phyloP scores from a whole-genome alignment of 345 rosid species.

The Passiflora organensis region DNA sequence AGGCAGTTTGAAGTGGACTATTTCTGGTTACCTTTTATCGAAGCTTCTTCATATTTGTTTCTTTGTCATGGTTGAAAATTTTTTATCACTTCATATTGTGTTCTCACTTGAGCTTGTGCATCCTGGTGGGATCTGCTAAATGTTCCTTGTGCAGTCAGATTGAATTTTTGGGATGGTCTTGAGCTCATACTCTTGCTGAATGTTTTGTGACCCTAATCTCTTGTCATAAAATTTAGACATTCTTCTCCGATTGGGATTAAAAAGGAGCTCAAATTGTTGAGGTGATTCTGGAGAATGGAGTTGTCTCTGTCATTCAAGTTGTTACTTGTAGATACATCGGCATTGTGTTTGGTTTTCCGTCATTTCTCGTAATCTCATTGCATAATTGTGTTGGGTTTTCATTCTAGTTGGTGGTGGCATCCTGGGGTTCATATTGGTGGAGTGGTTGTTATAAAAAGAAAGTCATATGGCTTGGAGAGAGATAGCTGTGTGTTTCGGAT shows the following conservation, averaged over 20 bases:
- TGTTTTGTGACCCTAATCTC: neutral
- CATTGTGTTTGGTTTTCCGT: slow-evolving; percentile 3
- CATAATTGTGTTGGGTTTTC: slow-evolving; percentile 4
- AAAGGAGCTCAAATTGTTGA: neutral
- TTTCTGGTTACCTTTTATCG: slow-evolving; percentile 10
- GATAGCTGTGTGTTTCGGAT: neutral
- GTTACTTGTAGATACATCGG: neutral
- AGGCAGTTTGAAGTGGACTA: slow-evolving; percentile 13
- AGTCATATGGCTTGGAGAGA: slow-evolving; percentile 1
- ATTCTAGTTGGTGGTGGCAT: slow-evolving; percentile 2
- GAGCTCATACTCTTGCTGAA: too few relatives aligned
- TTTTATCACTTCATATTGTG: neutral
- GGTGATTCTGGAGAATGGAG: slow-evolving; percentile 8
- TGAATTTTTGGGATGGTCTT: neutral
- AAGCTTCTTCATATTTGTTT: neutral
- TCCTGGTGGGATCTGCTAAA: neutral
- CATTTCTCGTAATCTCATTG: slow-evolving; percentile 2
- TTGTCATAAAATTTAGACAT: neutral
- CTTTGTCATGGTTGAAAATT: too few relatives aligned
- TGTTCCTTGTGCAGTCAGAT: slow-evolving; percentile 2
- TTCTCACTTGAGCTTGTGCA: neutral
- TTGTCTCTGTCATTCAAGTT: neutral
- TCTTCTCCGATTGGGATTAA: neutral
- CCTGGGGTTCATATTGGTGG: too few relatives aligned
- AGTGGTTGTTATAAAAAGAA: slow-evolving; percentile 3